Percentiles rank a stretch among this genome's conserved stretches.
Conservation (phyloP, 176 grass and related monocot species). For the Rhipidocladum racemiflorum region DNA sequence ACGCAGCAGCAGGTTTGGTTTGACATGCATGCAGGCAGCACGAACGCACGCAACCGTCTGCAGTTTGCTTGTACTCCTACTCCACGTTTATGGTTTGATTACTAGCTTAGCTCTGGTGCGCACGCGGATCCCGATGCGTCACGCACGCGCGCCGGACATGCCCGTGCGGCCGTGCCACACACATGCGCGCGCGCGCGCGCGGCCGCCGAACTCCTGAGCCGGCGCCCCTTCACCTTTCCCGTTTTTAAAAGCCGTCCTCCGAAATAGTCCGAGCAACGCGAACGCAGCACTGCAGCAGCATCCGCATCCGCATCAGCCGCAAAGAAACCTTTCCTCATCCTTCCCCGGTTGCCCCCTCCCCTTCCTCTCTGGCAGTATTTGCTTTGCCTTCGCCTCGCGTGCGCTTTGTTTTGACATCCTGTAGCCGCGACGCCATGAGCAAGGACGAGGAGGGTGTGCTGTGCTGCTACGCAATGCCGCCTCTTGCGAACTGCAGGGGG, state of each 20-base stretch:
- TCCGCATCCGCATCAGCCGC: background rate
- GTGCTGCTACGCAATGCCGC: background rate
- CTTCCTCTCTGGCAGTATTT: background rate
- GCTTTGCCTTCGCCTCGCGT: background rate
- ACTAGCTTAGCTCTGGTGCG: background rate
- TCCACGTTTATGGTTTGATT: background rate
- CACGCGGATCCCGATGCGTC: slow-evolving; percentile 12
- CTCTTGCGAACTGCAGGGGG: background rate
- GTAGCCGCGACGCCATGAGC: background rate
- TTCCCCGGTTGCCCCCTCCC: no score
- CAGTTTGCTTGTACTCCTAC: background rate
- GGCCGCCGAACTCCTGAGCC: slow-evolving; percentile 17
- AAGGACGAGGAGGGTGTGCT: background rate
- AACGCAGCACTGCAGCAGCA: background rate
- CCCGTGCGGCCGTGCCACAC: background rate
- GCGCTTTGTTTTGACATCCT: background rate
- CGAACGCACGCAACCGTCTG: background rate
- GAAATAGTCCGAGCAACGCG: slow-evolving; percentile 35
- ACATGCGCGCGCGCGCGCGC: background rate
- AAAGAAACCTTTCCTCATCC: background rate
- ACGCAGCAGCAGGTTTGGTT: background rate
- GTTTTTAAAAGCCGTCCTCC: slow-evolving; percentile 23
- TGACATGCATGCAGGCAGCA: background rate
- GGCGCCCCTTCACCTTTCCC: slow-evolving; percentile 35
- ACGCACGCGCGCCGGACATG: slow-evolving; percentile 13